These are phyloP conservation scores for Cichorium intybus DNA, from an alignment of 140 eudicot genomes.

Conservation along the genomic window DNA sequence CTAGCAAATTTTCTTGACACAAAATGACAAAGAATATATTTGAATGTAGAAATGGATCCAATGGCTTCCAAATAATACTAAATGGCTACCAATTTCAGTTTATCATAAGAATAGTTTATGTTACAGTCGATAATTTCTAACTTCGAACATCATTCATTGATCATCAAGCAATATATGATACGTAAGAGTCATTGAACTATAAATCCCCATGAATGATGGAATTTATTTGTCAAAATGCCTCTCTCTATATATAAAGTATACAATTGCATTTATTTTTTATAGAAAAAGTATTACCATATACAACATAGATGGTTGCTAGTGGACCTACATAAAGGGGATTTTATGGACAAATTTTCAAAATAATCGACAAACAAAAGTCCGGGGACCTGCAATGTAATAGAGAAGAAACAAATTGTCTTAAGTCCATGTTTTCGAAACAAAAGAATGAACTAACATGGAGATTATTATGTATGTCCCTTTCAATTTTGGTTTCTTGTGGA, in stretches of 20 bases:
- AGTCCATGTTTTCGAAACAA: conserved; percentile 16
- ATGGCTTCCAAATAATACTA: neutral
- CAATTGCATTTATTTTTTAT: too few species aligned
- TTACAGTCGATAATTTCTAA: neutral
- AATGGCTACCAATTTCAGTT: neutral
- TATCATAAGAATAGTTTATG: neutral
- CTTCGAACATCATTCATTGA: neutral
- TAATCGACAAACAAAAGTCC: conserved; percentile 14
- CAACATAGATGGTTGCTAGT: conserved; percentile 6
- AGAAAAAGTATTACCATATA: neutral
- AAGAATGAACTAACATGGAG: conserved; percentile 30
- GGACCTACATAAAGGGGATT: conserved; percentile 17
- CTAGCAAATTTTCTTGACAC: neutral
- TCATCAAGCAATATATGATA: neutral
- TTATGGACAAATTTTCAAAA: neutral
- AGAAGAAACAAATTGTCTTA: conserved; percentile 28
- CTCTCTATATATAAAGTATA: neutral
- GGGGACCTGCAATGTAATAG: conserved; percentile 10
- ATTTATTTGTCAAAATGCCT: neutral
- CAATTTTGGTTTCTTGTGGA: conserved; percentile 22
- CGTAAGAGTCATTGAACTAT: neutral
- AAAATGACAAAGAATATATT: neutral
- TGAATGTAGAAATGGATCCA: neutral
- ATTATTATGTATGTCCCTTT: conserved; percentile 8
- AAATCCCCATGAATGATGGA: neutral